Conservation (phyloP, 2,329 filamentous ascomycete genomes). For the Lasiodiplodia citricola region DNA sequence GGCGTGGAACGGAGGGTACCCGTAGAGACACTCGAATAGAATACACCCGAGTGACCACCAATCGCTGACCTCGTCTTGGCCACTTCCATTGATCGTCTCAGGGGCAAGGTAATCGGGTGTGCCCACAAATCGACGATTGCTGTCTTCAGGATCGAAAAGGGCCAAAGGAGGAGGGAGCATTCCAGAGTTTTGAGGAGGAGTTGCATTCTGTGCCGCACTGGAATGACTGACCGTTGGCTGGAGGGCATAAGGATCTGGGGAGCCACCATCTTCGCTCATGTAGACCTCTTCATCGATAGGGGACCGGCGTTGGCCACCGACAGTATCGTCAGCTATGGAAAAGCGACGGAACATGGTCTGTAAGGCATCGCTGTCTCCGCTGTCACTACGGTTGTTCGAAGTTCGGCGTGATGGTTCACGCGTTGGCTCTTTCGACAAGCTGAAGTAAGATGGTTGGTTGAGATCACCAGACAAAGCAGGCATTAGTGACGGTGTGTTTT, state of each 20-base stretch:
- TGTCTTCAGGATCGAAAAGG: conserved; percentile 93
- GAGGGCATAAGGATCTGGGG: conserved; percentile 76
- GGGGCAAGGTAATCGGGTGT: conserved; percentile 97
- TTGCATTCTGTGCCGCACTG: conserved; percentile 60
- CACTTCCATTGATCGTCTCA: conserved; percentile 92
- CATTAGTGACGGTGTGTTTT: conserved; percentile 83
- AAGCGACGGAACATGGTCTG: conserved; percentile 82
- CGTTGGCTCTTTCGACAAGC: conserved; percentile 65
- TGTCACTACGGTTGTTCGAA: conserved; percentile 88
- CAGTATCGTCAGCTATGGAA: conserved; percentile 60
- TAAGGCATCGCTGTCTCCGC: conserved; percentile 84
- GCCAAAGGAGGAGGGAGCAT: conserved; percentile 92
- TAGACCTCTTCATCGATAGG: conserved; percentile 78
- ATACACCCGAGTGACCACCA: conserved; percentile 99
- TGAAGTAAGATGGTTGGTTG: conserved; percentile 95
- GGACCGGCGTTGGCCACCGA: conserved; percentile 55
- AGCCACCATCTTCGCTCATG: conserved; percentile 66
- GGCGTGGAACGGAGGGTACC: conserved; percentile 92
- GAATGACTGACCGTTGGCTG: conserved; percentile 62
- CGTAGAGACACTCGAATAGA: conserved; percentile 93
- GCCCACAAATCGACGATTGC: conserved; percentile 89
- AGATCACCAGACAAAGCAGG: conserved; percentile 72
- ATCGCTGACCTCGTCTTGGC: conserved; percentile 97
- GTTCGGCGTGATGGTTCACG: conserved; percentile 70
- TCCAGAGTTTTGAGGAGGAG: conserved; percentile 68